phyloP scores from a whole-genome alignment of 1,139 yeast genomes.

The Geotrichum reessii region DNA sequence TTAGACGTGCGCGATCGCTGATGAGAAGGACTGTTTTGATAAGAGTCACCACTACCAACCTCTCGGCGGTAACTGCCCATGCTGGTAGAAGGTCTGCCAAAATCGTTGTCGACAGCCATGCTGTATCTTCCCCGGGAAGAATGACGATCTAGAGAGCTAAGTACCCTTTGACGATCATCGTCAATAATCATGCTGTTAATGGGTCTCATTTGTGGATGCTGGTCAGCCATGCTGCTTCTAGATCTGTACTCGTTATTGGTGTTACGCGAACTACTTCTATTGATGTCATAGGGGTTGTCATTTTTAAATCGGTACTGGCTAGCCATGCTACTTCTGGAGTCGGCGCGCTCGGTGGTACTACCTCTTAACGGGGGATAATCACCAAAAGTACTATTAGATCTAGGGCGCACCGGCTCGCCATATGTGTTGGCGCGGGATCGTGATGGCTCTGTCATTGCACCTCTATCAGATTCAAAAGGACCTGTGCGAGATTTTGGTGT shows the following conservation, averaged over 20 bases:
- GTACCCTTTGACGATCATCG: background rate
- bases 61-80: background rate
- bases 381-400: background rate
- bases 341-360: background rate
- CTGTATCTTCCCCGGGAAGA: background rate
- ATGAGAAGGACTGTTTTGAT: background rate
- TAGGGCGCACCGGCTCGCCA: background rate
- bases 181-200: background rate
- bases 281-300: background rate
- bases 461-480: background rate
- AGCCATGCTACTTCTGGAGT: background rate
- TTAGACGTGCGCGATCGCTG: background rate
- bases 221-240: background rate
- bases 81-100: background rate
- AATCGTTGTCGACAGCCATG: background rate
- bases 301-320: background rate
- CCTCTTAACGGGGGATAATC: background rate
- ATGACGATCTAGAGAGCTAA: background rate
- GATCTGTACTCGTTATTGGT: background rate
- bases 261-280: background rate
- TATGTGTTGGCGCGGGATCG: background rate
- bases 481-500: background rate
- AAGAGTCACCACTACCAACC: background rate
- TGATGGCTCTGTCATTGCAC: background rate
- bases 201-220: background rate